Evolutionary conservation across 2,329 filamentous ascomycete species (phyloP).

Genomic region (Biscogniauxia sp.): DNA sequence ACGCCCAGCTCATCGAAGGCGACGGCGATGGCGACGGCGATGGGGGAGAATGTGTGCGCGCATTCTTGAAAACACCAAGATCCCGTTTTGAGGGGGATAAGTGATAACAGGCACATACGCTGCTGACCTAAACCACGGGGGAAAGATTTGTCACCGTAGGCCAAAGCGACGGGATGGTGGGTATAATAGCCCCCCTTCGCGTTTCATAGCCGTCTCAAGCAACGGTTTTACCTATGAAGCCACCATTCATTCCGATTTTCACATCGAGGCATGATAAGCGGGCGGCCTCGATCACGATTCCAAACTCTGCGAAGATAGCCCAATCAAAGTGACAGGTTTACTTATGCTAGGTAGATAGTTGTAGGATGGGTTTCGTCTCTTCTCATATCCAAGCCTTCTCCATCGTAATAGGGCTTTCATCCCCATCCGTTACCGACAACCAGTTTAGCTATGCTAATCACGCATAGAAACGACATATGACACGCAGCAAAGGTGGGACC

Average conservation of each 20-base stretch:
- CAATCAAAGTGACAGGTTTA: background rate
- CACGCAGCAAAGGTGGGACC: background rate
- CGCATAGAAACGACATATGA: background rate
- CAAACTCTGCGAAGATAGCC: background rate
- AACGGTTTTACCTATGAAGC: background rate
- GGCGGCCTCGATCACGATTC: background rate
- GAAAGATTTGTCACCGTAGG: conserved; percentile 16
- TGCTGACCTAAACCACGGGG: conserved; percentile 1
- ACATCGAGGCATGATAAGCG: conserved; percentile 6
- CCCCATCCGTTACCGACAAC: background rate
- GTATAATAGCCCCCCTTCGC: conserved; percentile 8
- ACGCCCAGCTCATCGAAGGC: background rate
- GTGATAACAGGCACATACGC: background rate
- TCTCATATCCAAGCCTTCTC: background rate
- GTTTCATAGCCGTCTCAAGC: conserved; percentile 30
- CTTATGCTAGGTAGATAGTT: background rate
- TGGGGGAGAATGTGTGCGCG: conserved; percentile 4
- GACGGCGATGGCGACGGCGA: background rate
- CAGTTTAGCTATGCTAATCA: background rate
- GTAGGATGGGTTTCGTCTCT: background rate
- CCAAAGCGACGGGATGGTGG: conserved; percentile 13
- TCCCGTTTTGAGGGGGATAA: background rate
- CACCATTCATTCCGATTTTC: conserved; percentile 5
- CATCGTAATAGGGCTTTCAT: background rate
- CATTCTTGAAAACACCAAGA: conserved; percentile 5